Evolutionary conservation across 2,329 filamentous ascomycete species (phyloP), one percentile per base, ranked within the genome.

Genomic region (Exophiala bonariae): DNA sequence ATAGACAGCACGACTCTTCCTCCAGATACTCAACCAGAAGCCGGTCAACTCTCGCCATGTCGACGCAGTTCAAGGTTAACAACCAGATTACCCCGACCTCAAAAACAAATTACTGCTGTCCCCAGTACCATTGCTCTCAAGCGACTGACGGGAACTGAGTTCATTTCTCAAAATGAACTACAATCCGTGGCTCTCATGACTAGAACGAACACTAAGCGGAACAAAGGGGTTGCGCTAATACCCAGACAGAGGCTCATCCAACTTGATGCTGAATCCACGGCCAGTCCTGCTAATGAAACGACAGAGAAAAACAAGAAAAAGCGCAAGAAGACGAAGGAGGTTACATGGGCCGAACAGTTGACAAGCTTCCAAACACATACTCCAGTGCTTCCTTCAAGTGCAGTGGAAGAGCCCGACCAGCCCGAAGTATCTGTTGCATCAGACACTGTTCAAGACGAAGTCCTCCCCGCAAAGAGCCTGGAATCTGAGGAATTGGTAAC

Each of bases 141-240:
- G 40, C 68, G 71, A 10, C 63, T 70, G 3, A 72, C 68, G 39
- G 71, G 71, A 4, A 72, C 63, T 4, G 71, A 74, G 41, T 73
- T 74, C 41, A 60, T 74, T 20, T 72, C 73, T 44, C 63, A 71
- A 38, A 62, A 63, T 9, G 69, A 73, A 39, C 60, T 62, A 4
- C 70, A 72, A 52, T 64, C 72, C 32, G 49, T 72, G 20, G 67
- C 71, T 1, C 59, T 73, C 32, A 46, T 60, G 10, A 74, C 71
- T 4, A 64, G 68, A 42, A 63, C 65, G 18, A 73, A 74, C 49
- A 74, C 71, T 9, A 63, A 64, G 41, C 57, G 62, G 22, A 74
- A 74, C 56, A 67, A 66, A 44, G 70, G 68, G 7, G 58, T 63
- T 51, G 60, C 70, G 18, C n/a, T n/a, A 26, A 17, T 55, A 9